phyloP scores from a whole-genome alignment of 2,329 filamentous ascomycete species.

The Alternaria novae-zelandiae region DNA sequence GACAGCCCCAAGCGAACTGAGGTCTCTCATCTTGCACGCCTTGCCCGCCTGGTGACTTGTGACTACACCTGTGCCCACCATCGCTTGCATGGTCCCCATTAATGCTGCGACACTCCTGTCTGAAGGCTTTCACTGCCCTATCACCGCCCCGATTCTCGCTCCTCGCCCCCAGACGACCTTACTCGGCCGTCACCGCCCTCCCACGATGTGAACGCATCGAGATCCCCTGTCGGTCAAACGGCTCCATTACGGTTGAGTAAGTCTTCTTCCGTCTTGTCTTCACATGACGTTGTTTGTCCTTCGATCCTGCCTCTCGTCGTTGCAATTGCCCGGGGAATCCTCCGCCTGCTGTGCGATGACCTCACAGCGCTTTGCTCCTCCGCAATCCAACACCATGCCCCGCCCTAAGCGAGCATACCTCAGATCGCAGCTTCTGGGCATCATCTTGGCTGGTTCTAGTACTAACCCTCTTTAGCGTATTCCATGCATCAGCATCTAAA shows the following conservation, averaged over 20 bases:
- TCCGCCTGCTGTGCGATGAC: constrained; percentile 7
- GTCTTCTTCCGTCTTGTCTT: constrained; percentile 12
- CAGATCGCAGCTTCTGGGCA: background rate
- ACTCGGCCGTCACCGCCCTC: constrained; percentile 29
- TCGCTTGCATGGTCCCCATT: constrained; percentile 13
- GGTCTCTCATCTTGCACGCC: background rate
- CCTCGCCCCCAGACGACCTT: constrained; percentile 14
- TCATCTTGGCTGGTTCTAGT: background rate
- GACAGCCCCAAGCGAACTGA: constrained; percentile 1
- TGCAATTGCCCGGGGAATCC: background rate
- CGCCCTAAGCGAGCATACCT: background rate
- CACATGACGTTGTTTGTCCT: constrained; percentile 4
- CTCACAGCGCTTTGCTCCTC: constrained; percentile 2
- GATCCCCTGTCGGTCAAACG: constrained; percentile 52
- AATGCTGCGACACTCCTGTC: constrained; percentile 21
- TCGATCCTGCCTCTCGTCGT: background rate
- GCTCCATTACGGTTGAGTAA: constrained; percentile 52
- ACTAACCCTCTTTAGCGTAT: constrained; percentile 39
- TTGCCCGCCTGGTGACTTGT: constrained; percentile 1
- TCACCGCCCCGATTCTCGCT: background rate
- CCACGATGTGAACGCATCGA: constrained; percentile 37
- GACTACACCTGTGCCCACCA: background rate
- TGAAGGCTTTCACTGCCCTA: constrained; percentile 15
- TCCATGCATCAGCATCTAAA: constrained; percentile 34
- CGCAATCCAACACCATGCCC: background rate